Base-by-base conservation (phyloP, 768 basidiomycete species). In the Fibroporia radiculosa region DNA sequence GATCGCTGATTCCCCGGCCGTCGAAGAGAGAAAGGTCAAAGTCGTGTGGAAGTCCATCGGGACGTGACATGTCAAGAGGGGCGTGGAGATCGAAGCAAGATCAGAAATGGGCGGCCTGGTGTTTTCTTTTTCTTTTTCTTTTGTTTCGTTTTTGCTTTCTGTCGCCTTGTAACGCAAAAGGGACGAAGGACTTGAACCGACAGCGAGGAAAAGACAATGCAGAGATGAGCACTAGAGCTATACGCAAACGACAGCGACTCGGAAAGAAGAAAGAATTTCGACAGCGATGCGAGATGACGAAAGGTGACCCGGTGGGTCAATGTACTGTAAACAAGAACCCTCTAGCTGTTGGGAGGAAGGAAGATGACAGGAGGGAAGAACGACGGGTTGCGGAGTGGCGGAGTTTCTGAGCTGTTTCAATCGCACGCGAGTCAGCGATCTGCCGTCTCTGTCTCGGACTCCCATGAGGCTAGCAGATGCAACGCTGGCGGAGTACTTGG, bases 191-290 rank as follows among this genome's bases (percentile, higher is more conserved):
- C 24, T 44, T 40, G 31, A 46, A 45, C 44, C 54, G 56, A 54
- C 51, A 54, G 56, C 52, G 52, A 50, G 49, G 41, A 45, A 45
- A 51, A 40, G 52, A 49, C 43, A 50, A 48, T 44, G 53, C 49
- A 48, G 48, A 50, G 42, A 47, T 56, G 53, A 57, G 57, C 56
- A 49, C 34, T 54, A 60, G 51, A 55, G 60, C 52, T 56, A 52
- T 56, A 56, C 57, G 57, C 51, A 53, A 56, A 57, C 48, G 57
- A 62, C 55, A 60, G 60, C 60, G 56, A 62, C 54, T 53, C 54
- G 50, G 54, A 57, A 48, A 57, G 56, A 51, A 54, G 52, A 59
- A 56, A 51, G 54, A 48, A 45, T 54, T 54, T 57, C 56, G 59
- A 65, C 55, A 60, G 62, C 62, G 53, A 57, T 56, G 54, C 51